Percentiles rank a stretch among this genome's conserved stretches.
Evolutionary conservation across 306 rosid genomes (phyloP).

Genomic region (Hippophae rhamnoides): DNA sequence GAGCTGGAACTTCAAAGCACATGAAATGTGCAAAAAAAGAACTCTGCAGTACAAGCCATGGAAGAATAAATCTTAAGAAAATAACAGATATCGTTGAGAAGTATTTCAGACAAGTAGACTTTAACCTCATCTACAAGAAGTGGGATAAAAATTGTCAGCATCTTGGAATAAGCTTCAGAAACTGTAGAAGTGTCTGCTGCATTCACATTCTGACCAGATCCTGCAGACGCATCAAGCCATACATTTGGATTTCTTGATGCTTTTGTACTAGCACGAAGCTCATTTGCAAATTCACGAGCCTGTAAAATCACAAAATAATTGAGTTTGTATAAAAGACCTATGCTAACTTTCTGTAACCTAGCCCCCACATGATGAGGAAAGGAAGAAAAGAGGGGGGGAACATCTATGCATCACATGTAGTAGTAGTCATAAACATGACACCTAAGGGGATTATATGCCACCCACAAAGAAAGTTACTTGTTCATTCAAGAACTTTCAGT

Average conservation of each 20-base stretch:
- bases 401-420: too few relatives aligned
- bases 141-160: constrained; percentile 86
- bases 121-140: constrained; percentile 96
- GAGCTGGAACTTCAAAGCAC: constrained; percentile 86
- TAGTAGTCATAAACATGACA: too few relatives aligned
- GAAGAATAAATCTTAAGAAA: constrained; percentile 11
- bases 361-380: too few relatives aligned
- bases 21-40: constrained; percentile 78
- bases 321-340: too few relatives aligned
- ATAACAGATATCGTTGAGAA: constrained; percentile 3
- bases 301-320: constrained; percentile 24
- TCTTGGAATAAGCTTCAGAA: constrained; percentile 85
- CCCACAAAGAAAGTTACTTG: too few relatives aligned
- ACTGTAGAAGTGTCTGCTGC: constrained; percentile 64
- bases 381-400: too few relatives aligned
- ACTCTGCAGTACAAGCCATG: constrained; percentile 54
- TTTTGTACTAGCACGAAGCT: constrained; percentile 83
- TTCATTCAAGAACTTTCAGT: too few relatives aligned
- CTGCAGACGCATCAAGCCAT: constrained; percentile 71
- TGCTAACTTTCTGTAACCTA: too few relatives aligned
- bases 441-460: too few relatives aligned
- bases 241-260: constrained; percentile 51
- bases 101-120: constrained; percentile 1
- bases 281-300: constrained; percentile 95
- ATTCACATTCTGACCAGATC: constrained; percentile 59